Evolutionary conservation across 495 filamentous ascomycete genomes (phyloP).

Genomic region (Penicillium atrosanguineum): DNA sequence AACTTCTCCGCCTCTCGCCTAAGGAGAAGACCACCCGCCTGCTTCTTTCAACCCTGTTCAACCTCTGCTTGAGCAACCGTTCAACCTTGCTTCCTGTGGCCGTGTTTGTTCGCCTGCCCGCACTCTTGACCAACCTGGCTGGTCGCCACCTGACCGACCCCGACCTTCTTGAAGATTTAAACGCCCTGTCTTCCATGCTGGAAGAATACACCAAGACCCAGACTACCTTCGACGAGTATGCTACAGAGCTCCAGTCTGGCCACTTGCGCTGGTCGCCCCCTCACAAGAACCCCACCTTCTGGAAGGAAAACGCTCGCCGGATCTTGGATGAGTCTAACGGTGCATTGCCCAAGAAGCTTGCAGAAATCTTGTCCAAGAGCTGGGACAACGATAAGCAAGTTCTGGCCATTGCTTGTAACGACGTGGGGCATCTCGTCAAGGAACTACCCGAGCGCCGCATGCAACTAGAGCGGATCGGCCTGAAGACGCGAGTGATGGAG

Average conservation of each 20-base stretch:
- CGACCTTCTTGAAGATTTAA: slow-evolving; percentile 85
- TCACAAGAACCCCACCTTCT: slow-evolving; percentile 86
- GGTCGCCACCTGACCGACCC: slow-evolving; percentile 83
- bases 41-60: slow-evolving; percentile 81
- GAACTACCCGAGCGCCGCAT: slow-evolving; percentile 82
- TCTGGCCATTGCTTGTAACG: slow-evolving; percentile 92
- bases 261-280: slow-evolving; percentile 95
- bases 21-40: slow-evolving; percentile 98
- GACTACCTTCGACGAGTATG: slow-evolving; percentile 96
- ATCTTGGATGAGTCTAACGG: slow-evolving; percentile 85
- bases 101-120: slow-evolving; percentile 76
- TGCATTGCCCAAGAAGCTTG: slow-evolving; percentile 75
- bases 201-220: slow-evolving; percentile 94
- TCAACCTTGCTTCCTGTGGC: slow-evolving; percentile 76
- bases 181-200: slow-evolving; percentile 69
- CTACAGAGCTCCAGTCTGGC: slow-evolving; percentile 81
- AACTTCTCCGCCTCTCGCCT: slow-evolving; percentile 84
- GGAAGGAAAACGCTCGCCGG: slow-evolving; percentile 89
- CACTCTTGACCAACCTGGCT: slow-evolving; percentile 73
- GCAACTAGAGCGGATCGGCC: slow-evolving; percentile 82
- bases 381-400: slow-evolving; percentile 97
- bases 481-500: slow-evolving; percentile 92
- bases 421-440: slow-evolving; percentile 83
- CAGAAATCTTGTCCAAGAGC: slow-evolving; percentile 77
- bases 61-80: slow-evolving; percentile 75